Conservation (phyloP, 345 rosid species). For the Alliaria petiolata region DNA sequence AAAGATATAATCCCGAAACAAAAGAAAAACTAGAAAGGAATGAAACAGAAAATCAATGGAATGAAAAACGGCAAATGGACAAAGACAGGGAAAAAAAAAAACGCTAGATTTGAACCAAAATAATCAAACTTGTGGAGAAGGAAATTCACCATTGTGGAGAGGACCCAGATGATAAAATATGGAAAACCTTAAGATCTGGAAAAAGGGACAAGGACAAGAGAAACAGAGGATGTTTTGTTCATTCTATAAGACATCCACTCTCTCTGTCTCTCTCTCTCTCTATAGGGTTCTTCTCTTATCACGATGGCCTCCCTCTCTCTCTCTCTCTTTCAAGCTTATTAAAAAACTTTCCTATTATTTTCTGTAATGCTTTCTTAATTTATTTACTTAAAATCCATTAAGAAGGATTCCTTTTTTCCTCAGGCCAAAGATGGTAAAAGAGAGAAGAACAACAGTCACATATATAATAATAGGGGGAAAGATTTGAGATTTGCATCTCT, state of each 20-base stretch:
- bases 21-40: constrained; percentile 3
- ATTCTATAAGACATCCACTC: constrained; percentile 38
- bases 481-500: constrained; percentile 29
- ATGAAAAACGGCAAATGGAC: constrained; percentile 35
- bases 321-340: constrained; percentile 42
- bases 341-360: constrained; percentile 47
- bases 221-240: constrained; percentile 59
- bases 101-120: constrained; percentile 7
- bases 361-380: constrained; percentile 27
- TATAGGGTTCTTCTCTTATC: constrained; percentile 33
- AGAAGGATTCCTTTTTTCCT: constrained; percentile 51
- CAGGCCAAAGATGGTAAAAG: constrained; percentile 34
- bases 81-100: background rate
- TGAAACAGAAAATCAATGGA: constrained; percentile 9
- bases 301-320: constrained; percentile 30
- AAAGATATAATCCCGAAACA: background rate
- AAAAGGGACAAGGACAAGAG: constrained; percentile 43
- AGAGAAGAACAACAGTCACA: constrained; percentile 59
- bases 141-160: constrained; percentile 54
- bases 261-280: constrained; percentile 30
- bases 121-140: constrained; percentile 3
- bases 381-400: constrained; percentile 33
- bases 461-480: constrained; percentile 34
- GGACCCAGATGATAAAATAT: constrained; percentile 57
- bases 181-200: constrained; percentile 74